Conservation (phyloP, 257 asterid species). For the Craterostigma plantagineum region DNA sequence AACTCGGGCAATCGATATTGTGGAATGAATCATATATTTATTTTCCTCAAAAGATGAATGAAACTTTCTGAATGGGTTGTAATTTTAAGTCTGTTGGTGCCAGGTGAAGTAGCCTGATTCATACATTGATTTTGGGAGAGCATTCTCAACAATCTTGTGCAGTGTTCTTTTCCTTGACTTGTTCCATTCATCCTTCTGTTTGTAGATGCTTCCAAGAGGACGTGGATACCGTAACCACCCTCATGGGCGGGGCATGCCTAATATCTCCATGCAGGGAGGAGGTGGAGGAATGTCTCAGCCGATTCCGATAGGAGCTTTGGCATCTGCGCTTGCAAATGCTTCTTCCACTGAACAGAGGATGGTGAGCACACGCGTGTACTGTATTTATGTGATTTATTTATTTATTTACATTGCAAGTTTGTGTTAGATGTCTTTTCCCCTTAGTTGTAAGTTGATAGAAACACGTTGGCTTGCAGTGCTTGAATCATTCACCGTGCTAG, state of each 20-base stretch:
- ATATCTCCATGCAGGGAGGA: constrained; percentile 41
- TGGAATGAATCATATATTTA: no score
- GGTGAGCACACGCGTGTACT: constrained; percentile 22
- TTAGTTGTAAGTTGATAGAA: no score
- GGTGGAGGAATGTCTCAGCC: constrained; percentile 62
- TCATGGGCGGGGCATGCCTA: constrained; percentile 66
- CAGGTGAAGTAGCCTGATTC: no score
- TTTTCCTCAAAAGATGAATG: background rate
- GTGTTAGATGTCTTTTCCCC: no score
- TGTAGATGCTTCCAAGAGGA: constrained; percentile 78
- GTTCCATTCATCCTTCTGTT: background rate
- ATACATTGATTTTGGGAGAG: no score
- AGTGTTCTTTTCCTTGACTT: background rate
- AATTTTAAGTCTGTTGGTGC: no score
- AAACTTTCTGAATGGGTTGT: background rate
- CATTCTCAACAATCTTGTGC: background rate
- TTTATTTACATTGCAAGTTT: no score
- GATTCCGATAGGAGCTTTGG: constrained; percentile 64
- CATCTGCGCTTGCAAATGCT: constrained; percentile 88
- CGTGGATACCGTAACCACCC: constrained; percentile 73
- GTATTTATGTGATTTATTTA: background rate
- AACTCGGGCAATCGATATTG: no score
- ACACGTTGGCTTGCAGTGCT: no score
- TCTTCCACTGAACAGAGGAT: constrained; percentile 73
- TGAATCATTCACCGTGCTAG: no score